These are phyloP conservation scores for Exophiala viscosa DNA, from an alignment of 2,329 filamentous ascomycete species.

Conservation along the genomic window DNA sequence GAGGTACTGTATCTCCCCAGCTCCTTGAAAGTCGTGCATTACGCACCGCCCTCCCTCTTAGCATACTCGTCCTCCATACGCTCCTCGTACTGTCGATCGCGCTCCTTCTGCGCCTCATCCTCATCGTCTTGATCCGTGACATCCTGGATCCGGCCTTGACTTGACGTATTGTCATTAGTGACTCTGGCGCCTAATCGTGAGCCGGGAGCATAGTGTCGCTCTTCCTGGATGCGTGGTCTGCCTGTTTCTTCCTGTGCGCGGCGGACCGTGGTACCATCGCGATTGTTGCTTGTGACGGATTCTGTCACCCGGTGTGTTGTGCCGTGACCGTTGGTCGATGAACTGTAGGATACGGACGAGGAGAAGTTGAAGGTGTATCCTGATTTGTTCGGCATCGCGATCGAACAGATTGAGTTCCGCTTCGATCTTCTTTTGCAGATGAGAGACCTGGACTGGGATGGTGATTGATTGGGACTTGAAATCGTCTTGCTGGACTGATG, in stretches of 20 bases:
- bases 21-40: no score
- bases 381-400: no score
- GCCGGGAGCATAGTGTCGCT: slow-evolving; percentile 8
- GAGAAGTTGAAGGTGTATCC: slow-evolving; percentile 1
- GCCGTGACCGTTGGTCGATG: background rate
- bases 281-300: slow-evolving; percentile 15
- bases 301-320: slow-evolving; percentile 10
- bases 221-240: slow-evolving; percentile 10
- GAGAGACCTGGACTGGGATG: no score
- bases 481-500: no score
- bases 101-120: slow-evolving; percentile 38
- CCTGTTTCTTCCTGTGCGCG: slow-evolving; percentile 15
- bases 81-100: slow-evolving; percentile 43
- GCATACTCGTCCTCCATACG: slow-evolving; percentile 47
- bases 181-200: background rate
- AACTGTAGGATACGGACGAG: background rate
- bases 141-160: slow-evolving; percentile 13
- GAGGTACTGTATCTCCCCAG: no score
- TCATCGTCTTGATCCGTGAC: slow-evolving; percentile 10
- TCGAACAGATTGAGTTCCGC: no score
- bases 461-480: no score
- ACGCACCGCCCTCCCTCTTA: slow-evolving; percentile 43
- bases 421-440: no score
- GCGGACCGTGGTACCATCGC: slow-evolving; percentile 17
- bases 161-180: background rate